Percentiles rank a stretch among this genome's conserved stretches.
Conservation (phyloP, 306 rosid species). For the Myrica gale region DNA sequence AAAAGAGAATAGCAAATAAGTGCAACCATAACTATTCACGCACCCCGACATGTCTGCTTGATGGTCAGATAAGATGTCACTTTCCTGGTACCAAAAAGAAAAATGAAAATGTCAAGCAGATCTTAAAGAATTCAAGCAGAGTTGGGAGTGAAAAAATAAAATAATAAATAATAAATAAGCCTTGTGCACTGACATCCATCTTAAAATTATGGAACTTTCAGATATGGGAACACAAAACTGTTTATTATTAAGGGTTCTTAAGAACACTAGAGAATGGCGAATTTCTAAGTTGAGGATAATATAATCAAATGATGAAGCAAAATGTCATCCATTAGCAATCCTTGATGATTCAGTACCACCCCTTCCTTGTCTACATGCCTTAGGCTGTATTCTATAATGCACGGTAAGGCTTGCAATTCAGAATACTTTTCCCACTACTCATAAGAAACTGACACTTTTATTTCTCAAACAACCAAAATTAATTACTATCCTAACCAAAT, state of each 20-base stretch:
- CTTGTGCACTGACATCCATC: not conserved
- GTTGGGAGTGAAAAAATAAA: not conserved
- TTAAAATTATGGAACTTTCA: not conserved
- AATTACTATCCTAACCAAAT: not conserved
- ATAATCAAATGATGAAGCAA: not conserved
- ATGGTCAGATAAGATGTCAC: not conserved
- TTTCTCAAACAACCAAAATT: not conserved
- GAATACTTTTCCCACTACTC: not conserved
- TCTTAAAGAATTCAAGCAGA: not conserved
- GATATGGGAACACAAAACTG: not conserved
- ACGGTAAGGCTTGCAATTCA: not conserved
- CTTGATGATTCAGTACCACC: not conserved
- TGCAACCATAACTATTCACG: not conserved
- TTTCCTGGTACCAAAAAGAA: conserved; percentile 8
- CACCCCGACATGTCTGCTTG: conserved; percentile 11
- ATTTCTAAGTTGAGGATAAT: not conserved
- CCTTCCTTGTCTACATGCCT: not conserved
- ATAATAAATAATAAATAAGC: no score
- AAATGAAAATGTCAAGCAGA: not conserved
- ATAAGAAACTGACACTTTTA: not conserved
- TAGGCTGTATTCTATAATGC: not conserved
- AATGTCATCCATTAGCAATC: not conserved
- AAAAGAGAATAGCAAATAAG: not conserved
- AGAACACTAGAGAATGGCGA: not conserved
- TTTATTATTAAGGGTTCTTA: not conserved